These are phyloP conservation scores for Macrolepiota dolichaula DNA, from an alignment of 768 basidiomycete species.

Conservation along the genomic window DNA sequence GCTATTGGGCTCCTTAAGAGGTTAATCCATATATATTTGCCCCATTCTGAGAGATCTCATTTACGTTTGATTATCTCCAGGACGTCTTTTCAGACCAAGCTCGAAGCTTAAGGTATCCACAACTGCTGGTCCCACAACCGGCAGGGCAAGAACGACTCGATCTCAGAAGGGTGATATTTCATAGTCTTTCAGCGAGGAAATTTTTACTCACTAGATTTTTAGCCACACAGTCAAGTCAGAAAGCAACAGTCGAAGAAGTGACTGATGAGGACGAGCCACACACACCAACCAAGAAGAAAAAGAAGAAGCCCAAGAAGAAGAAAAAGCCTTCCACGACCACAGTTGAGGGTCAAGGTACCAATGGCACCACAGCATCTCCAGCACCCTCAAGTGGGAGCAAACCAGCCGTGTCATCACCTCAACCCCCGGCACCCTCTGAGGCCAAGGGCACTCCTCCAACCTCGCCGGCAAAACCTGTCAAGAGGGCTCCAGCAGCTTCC, in stretches of 20 bases:
- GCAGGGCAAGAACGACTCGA: constrained; percentile 14
- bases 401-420: not conserved
- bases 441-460: not conserved
- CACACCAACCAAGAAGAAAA: constrained; percentile 44
- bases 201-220: constrained; percentile 8
- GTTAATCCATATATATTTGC: constrained; percentile 28
- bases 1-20: constrained; percentile 70
- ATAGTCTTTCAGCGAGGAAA: not conserved
- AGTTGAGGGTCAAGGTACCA: constrained; percentile 17
- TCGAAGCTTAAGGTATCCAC: constrained; percentile 34
- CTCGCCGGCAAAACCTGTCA: constrained; percentile 18
- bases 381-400: constrained; percentile 14
- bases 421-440: constrained; percentile 13
- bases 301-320: constrained; percentile 75
- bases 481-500: constrained; percentile 10
- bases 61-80: constrained; percentile 26
- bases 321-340: constrained; percentile 56
- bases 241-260: constrained; percentile 66
- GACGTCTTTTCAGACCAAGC: constrained; percentile 57
- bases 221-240: constrained; percentile 28
- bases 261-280: constrained; percentile 61
- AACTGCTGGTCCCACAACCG: constrained; percentile 16
- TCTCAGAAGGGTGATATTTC: constrained; percentile 18
- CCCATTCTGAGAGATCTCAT: not conserved
- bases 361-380: constrained; percentile 18